Conservation (phyloP, 306 rosid species). For the Vicia villosa region DNA sequence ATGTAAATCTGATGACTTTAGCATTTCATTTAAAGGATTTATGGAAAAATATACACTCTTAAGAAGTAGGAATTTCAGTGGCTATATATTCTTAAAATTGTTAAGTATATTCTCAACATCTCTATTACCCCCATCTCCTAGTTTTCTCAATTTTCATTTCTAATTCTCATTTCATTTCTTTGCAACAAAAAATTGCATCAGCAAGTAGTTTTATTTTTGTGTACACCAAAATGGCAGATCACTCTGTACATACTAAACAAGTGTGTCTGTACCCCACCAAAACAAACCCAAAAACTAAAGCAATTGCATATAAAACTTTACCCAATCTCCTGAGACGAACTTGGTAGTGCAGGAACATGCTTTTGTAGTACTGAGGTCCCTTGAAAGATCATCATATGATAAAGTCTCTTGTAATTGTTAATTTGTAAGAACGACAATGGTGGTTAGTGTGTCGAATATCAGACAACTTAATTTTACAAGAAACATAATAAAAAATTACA, state of each 20-base stretch:
- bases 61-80: no score
- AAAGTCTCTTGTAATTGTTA: constrained; percentile 53
- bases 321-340: constrained; percentile 20
- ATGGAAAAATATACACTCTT: no score
- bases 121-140: constrained; percentile 9
- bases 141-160: constrained; percentile 37
- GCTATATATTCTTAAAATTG: no score
- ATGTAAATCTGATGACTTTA: no score
- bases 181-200: constrained; percentile 47
- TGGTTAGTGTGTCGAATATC: constrained; percentile 1
- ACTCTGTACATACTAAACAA: constrained; percentile 53
- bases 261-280: constrained; percentile 34
- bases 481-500: not conserved
- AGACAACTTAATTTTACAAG: not conserved
- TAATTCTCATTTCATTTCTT: constrained; percentile 42
- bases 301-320: constrained; percentile 32
- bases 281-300: constrained; percentile 17
- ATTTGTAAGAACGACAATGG: constrained; percentile 47
- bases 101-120: no score
- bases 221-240: constrained; percentile 56
- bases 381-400: constrained; percentile 84
- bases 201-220: constrained; percentile 41
- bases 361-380: constrained; percentile 75
- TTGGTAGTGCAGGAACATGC: constrained; percentile 50
- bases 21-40: no score